A percentile compares a stretch with the other conserved stretches of the same genome.
These are phyloP conservation scores for Fusarium algeriense DNA, from an alignment of 2,329 filamentous ascomycete genomes.

Conservation along the genomic window DNA sequence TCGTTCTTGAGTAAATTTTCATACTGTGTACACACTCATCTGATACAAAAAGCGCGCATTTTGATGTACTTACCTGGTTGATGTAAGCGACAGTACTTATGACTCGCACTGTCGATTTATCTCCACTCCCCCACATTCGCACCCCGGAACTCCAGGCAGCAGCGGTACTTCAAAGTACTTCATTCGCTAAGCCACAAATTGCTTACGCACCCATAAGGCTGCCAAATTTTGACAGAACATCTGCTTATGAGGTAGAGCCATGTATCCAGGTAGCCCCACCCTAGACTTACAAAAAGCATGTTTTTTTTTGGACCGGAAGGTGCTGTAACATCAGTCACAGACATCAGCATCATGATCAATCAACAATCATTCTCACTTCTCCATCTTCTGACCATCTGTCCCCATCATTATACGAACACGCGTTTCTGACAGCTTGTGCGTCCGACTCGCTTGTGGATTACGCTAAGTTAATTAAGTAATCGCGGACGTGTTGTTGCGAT, in stretches of 20 bases:
- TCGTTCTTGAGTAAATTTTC: too few relatives aligned
- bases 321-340: too few relatives aligned
- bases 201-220: not conserved
- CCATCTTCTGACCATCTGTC: too few relatives aligned
- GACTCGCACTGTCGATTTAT: not conserved
- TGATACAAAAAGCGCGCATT: not conserved
- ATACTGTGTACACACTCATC: too few relatives aligned
- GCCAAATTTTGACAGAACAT: not conserved
- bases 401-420: too few relatives aligned
- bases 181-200: not conserved
- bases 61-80: not conserved
- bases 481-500: too few relatives aligned
- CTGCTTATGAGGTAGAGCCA: not conserved
- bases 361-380: too few relatives aligned
- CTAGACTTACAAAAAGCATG: not conserved
- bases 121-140: not conserved
- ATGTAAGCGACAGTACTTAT: not conserved
- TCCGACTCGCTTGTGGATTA: too few relatives aligned
- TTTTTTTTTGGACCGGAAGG: not conserved
- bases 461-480: too few relatives aligned
- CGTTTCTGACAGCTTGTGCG: too few relatives aligned
- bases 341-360: too few relatives aligned
- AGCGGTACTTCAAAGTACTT: not conserved
- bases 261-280: not conserved
- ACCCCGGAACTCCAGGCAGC: not conserved